A percentile compares a stretch with the other conserved stretches of the same genome.
These are phyloP conservation scores for Haberlea rhodopensis DNA, from an alignment of 257 asterid genomes.

Conservation along the genomic window DNA sequence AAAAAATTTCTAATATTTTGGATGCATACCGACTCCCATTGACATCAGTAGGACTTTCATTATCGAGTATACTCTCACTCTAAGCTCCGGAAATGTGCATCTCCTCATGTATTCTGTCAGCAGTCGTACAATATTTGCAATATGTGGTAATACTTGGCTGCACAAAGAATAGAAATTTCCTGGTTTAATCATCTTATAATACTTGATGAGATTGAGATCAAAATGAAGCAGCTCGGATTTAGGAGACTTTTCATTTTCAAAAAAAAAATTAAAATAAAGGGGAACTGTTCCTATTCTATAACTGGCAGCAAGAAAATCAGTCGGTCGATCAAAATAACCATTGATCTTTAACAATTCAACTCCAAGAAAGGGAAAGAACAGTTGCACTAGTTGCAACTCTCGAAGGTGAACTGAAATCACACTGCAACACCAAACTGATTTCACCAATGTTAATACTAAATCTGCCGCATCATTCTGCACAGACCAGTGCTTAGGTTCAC, in stretches of 20 bases:
- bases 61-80: conserved; percentile 65
- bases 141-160: conserved; percentile 83
- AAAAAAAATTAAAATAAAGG: no score
- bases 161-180: conserved; percentile 29
- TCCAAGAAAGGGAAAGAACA: neutral
- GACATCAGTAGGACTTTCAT: conserved; percentile 57
- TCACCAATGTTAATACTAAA: neutral
- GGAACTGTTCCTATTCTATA: neutral
- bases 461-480: neutral
- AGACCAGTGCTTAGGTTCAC: neutral
- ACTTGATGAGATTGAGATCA: neutral
- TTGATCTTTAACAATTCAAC: neutral
- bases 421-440: neutral
- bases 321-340: neutral
- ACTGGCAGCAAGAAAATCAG: neutral
- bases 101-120: conserved; percentile 55
- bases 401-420: neutral
- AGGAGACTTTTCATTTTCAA: neutral
- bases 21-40: conserved; percentile 78
- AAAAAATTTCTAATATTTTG: conserved; percentile 2
- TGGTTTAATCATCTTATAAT: conserved; percentile 8
- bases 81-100: conserved; percentile 62
- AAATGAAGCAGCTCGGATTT: no score
- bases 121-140: conserved; percentile 48
- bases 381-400: neutral